Percentiles rank a stretch among this genome's conserved stretches.
These are phyloP conservation scores for Fusarium newnesense DNA, from an alignment of 2,329 filamentous ascomycete species.

Conservation along the genomic window DNA sequence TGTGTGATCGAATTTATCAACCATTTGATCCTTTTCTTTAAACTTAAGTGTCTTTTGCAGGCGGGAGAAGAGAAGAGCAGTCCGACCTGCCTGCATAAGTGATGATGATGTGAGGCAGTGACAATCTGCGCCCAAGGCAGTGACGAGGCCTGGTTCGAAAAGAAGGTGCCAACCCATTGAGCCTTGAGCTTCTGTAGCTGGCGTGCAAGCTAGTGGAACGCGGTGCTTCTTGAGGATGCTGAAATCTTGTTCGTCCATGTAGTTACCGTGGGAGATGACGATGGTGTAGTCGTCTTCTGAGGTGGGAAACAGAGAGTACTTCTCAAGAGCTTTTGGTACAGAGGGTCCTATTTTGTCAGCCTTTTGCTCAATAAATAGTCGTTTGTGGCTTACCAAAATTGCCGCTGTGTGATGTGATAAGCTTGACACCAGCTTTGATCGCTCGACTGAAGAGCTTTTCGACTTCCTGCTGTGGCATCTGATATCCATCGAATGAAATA, in stretches of 20 bases:
- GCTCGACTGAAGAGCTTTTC: neutral
- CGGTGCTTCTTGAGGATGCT: neutral
- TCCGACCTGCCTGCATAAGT: neutral
- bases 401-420: neutral
- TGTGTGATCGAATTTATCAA: neutral
- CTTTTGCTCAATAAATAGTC: rapidly evolving
- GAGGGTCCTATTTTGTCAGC: neutral
- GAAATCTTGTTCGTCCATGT: neutral
- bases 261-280: neutral
- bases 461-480: neutral
- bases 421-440: neutral
- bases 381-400: neutral
- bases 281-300: neutral
- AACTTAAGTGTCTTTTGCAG: neutral
- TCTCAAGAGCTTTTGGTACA: neutral
- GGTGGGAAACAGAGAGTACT: neutral
- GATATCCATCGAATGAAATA: neutral
- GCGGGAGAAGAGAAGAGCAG: rapidly evolving
- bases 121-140: neutral
- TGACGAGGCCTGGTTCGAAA: neutral
- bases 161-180: neutral
- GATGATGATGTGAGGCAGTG: neutral
- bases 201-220: neutral
- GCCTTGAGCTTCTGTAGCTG: neutral
- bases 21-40: neutral